Evolutionary conservation across 345 rosid genomes (phyloP).

Genomic region (Hirschfeldia incana): DNA sequence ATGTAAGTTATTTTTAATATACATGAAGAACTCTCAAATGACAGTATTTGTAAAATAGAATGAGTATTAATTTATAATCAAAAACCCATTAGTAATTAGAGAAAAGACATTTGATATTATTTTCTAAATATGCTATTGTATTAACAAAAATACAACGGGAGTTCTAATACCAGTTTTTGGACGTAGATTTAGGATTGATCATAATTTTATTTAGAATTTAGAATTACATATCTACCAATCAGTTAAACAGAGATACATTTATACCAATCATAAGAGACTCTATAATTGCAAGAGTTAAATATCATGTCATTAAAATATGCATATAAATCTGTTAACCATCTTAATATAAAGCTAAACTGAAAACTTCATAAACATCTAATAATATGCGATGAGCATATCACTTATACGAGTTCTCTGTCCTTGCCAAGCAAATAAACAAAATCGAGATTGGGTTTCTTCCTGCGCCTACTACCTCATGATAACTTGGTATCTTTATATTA

Average conservation of each 20-base stretch:
- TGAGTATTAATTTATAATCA: background rate
- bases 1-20: background rate
- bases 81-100: background rate
- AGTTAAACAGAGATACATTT: background rate
- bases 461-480: background rate
- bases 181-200: background rate
- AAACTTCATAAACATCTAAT: background rate
- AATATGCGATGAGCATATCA: background rate
- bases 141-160: background rate
- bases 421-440: background rate
- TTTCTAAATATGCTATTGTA: background rate
- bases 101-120: background rate
- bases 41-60: background rate
- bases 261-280: background rate
- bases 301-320: too few relatives aligned
- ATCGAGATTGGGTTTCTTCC: background rate
- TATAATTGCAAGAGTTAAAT: background rate
- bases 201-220: background rate
- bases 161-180: background rate
- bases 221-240: background rate
- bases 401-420: background rate
- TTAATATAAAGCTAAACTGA: background rate
- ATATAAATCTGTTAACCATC: background rate
- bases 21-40: background rate
- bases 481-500: background rate